Percentiles rank a stretch among this genome's conserved stretches.
Conservation (phyloP, 352 stramenopile genomes). For the Pythium volutum region DNA sequence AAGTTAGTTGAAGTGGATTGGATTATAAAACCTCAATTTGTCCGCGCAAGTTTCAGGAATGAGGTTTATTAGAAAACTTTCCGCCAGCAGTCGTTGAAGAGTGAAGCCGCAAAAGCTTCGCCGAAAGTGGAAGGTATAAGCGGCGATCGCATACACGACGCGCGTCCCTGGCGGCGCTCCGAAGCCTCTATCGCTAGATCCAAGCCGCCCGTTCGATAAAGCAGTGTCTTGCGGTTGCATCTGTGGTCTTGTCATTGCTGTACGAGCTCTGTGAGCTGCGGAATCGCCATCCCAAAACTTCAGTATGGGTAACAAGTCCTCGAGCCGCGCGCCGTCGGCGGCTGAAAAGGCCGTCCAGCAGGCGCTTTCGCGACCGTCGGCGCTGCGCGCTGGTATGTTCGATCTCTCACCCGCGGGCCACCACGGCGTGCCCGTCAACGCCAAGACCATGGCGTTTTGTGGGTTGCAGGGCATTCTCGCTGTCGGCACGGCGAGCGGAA, state of each 20-base stretch:
- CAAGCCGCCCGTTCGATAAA: background rate
- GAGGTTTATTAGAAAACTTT: slow-evolving; percentile 6
- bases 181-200: background rate
- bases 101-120: slow-evolving; percentile 3
- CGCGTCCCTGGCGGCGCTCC: background rate
- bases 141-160: background rate
- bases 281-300: background rate
- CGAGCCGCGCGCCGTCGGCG: slow-evolving; percentile 26
- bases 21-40: slow-evolving; percentile 15
- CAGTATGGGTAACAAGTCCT: slow-evolving; percentile 80
- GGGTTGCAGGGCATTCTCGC: slow-evolving; percentile 61
- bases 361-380: slow-evolving; percentile 34
- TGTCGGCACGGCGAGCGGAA: slow-evolving; percentile 55
- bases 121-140: background rate
- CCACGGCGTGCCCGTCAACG: slow-evolving; percentile 67
- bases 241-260: background rate
- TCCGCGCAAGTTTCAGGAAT: background rate
- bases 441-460: slow-evolving; percentile 57
- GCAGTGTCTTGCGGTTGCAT: background rate
- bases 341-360: slow-evolving; percentile 42
- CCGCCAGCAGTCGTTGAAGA: slow-evolving; percentile 11
- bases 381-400: slow-evolving; percentile 47
- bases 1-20: slow-evolving; percentile 24
- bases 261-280: background rate
- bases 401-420: slow-evolving; percentile 45